Base-by-base conservation (phyloP, 331 rosid species). In the Pyrus hybrid region DNA sequence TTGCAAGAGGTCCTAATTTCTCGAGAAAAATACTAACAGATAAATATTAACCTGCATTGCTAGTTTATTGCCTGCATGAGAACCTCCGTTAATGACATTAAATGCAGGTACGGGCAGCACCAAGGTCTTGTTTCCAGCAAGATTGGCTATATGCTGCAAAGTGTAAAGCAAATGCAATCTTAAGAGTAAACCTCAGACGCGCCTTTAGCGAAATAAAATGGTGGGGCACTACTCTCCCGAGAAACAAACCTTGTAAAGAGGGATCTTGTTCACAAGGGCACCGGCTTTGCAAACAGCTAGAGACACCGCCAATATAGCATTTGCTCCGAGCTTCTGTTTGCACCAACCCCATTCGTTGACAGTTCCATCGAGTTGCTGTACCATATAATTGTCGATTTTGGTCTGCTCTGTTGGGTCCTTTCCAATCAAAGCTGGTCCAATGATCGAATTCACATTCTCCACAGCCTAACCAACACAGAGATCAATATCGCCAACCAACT, bases 301-400 rank as follows among this genome's bases (percentile, higher is more conserved):
- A 51, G 98, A 91, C 68, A 91, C 98, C 2, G 93, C 98, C 77
- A 93, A 76, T 57, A 91, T 89, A 60, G 98, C 96, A 82, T 93
- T 91, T 47, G 98, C 98, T 68, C 97, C 98, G 28, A 93, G 98
- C 98, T 91, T 93, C 71, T 91, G 89, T 63, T 93, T 91, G 88
- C 98, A 93, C 97, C 98, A 93, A 58, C 98, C 98, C 97, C 98
- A 93, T 81, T 93, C 97, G 16, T 93, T 93, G 56, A 88, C 92
- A 57, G 97, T 93, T 82, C 96, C 98, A 89, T 93, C 98, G 53
- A 93, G 96, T 71, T 91, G 81, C 74, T 93, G 98, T 82, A 93
- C 97, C 92, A 93, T 89, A 20, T 83, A 79, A 80, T 93, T 91
- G 86, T 93, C 98, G 70, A 93, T 86, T 14, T 67, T 83, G 20